phyloP scores from a whole-genome alignment of 208 protist genomes.

The Tetramitus jugosus region DNA sequence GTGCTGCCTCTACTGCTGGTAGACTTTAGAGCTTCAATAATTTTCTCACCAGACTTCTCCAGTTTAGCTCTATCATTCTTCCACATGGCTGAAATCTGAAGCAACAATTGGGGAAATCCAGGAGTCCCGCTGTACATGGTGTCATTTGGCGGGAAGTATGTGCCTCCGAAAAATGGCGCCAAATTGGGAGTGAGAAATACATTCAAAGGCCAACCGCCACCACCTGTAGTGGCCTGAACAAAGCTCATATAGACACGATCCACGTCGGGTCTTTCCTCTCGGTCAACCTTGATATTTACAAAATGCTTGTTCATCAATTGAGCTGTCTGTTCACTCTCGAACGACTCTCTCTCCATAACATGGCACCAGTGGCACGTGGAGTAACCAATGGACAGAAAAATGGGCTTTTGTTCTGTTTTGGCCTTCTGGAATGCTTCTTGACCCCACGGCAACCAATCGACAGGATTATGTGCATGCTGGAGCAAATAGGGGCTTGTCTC shows the following conservation, averaged over 20 bases:
- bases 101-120: constrained; percentile 23
- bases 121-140: not conserved
- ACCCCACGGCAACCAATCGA: constrained; percentile 51
- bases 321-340: constrained; percentile 43
- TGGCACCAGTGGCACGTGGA: constrained; percentile 56
- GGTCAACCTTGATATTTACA: constrained; percentile 47
- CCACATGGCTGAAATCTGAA: constrained; percentile 24
- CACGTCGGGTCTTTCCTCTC: constrained; percentile 48
- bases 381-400: constrained; percentile 54
- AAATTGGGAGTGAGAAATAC: constrained; percentile 41
- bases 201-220: constrained; percentile 44
- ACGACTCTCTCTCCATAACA: constrained; percentile 53
- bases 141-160: constrained; percentile 33
- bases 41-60: not conserved
- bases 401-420: constrained; percentile 40
- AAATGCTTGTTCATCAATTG: constrained; percentile 45
- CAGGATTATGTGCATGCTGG: constrained; percentile 48
- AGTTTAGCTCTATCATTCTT: constrained; percentile 23
- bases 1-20: too few relatives aligned
- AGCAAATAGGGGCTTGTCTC: constrained; percentile 42
- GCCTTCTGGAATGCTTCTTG: constrained; percentile 46
- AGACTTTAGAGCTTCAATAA: constrained; percentile 9
- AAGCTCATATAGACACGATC: constrained; percentile 45
- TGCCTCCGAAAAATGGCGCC: constrained; percentile 39
- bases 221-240: constrained; percentile 26